These are phyloP conservation scores for Cercospora brassicicola DNA, from an alignment of 2,329 filamentous ascomycete genomes.

Conservation along the genomic window DNA sequence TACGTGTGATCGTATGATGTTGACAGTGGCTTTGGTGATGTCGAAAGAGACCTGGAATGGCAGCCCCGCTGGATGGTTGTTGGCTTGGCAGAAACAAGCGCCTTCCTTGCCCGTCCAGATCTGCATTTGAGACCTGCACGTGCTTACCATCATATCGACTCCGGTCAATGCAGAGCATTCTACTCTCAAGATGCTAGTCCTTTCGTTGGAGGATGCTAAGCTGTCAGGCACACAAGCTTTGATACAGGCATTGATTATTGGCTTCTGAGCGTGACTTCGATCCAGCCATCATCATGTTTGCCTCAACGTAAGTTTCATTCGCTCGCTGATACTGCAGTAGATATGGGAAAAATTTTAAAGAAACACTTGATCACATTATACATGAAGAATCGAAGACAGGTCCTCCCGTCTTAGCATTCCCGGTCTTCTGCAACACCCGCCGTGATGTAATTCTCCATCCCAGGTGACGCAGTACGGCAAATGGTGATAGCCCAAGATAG, in stretches of 20 bases:
- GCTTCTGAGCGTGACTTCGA: neutral
- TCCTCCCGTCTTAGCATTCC: neutral
- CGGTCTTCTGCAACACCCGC: neutral
- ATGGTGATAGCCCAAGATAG: neutral
- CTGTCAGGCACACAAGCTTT: neutral
- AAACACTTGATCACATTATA: neutral
- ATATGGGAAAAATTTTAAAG: neutral
- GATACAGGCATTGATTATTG: neutral
- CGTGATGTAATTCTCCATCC: neutral
- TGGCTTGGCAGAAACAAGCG: neutral
- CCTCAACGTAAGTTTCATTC: neutral
- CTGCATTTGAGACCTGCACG: neutral
- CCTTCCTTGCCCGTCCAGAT: neutral
- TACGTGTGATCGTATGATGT: neutral
- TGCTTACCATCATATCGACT: neutral
- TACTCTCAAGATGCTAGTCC: neutral
- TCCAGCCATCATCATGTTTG: neutral
- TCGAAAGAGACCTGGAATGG: neutral
- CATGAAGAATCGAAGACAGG: neutral
- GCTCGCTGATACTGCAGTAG: neutral
- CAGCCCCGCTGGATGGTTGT: neutral
- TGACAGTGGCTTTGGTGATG: neutral
- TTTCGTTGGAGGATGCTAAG: neutral
- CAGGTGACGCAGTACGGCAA: neutral
- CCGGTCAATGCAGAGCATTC: neutral